A percentile compares a stretch with the other conserved stretches of the same genome.
Conservation (phyloP, 2,329 filamentous ascomycete genomes). For the Ceratocystis variospora region DNA sequence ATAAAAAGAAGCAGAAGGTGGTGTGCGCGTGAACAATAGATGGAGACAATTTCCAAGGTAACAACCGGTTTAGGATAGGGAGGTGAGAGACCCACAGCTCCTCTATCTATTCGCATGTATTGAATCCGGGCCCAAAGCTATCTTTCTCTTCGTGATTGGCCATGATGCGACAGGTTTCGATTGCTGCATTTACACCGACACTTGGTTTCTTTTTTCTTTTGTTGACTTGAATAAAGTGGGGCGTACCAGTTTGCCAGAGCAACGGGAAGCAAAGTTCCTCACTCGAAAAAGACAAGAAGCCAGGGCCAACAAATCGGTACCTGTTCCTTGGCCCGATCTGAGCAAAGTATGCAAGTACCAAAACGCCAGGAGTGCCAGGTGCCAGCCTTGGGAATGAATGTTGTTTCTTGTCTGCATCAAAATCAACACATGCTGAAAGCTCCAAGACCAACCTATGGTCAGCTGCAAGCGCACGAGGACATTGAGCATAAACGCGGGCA, state of each 20-base stretch:
- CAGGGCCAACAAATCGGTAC: conserved; percentile 7
- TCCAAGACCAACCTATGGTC: background rate
- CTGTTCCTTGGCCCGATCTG: background rate
- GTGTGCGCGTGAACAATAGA: background rate
- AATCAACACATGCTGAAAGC: background rate
- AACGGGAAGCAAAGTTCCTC: background rate
- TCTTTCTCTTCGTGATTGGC: background rate
- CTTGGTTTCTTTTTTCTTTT: background rate
- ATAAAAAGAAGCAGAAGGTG: background rate
- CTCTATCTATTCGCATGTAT: no score
- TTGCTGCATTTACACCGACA: conserved; percentile 2
- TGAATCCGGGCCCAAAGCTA: background rate
- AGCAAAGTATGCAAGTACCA: background rate
- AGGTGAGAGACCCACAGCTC: no score
- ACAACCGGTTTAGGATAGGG: no score
- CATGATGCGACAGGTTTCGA: background rate
- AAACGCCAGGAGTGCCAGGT: background rate
- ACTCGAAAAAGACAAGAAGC: background rate
- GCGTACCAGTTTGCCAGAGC: conserved; percentile 8
- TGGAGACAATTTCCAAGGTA: no score
- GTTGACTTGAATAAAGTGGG: conserved; percentile 6
- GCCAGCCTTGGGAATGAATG: no score
- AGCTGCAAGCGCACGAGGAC: background rate
- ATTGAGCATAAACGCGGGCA: no score
- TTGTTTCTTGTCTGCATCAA: background rate